These are phyloP conservation scores for Trichophyton benhamiae DNA, from an alignment of 2,329 filamentous ascomycete genomes.

Conservation along the genomic window DNA sequence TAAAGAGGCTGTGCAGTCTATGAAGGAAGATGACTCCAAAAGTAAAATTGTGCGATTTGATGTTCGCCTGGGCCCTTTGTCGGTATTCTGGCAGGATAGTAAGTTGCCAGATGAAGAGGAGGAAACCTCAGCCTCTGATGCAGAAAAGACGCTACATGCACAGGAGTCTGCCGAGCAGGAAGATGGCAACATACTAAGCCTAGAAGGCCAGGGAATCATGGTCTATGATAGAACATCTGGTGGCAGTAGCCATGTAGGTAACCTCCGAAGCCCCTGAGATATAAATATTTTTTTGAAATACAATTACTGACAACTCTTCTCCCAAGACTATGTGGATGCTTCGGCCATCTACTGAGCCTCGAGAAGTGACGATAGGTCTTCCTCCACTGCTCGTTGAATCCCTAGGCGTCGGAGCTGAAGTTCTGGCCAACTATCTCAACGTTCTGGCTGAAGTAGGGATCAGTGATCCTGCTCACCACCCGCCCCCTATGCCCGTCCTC, in stretches of 20 bases:
- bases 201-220: constrained; percentile 97
- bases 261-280: background rate
- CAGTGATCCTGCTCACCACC: constrained; percentile 60
- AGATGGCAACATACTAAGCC: constrained; percentile 49
- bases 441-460: constrained; percentile 71
- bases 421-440: constrained; percentile 87
- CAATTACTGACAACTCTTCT: constrained; percentile 9
- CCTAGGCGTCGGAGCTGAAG: constrained; percentile 83
- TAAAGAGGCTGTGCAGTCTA: constrained; percentile 68
- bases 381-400: constrained; percentile 82
- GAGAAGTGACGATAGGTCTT: constrained; percentile 92
- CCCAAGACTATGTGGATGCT: constrained; percentile 98
- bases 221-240: constrained; percentile 83
- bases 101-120: constrained; percentile 8
- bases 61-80: constrained; percentile 56
- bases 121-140: constrained; percentile 14
- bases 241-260: constrained; percentile 75
- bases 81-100: constrained; percentile 42
- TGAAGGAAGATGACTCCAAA: constrained; percentile 84
- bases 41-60: constrained; percentile 82
- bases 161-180: constrained; percentile 25
- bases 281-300: background rate
- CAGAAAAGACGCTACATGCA: constrained; percentile 21
- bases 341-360: constrained; percentile 72
- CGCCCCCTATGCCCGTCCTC: constrained; percentile 71